Evolutionary conservation across 1,139 yeast species (phyloP), one percentile per base, ranked within the genome.

Genomic region (Debaryomyces nepalensis): DNA sequence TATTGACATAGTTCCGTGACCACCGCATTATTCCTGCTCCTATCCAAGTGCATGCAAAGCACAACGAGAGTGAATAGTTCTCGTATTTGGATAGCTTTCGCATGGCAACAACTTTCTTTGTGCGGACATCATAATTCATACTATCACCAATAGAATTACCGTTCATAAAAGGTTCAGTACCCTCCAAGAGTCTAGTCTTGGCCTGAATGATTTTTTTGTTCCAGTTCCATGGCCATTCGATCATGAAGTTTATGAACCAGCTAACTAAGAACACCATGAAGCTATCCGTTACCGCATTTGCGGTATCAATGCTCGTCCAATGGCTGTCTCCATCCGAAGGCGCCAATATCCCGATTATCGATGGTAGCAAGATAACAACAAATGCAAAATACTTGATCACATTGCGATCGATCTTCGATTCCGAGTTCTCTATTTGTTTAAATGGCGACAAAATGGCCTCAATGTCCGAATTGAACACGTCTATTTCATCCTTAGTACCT

Each of bases 141-240:
- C 15, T 12, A 4, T 38, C 37, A n/a, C 33, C 33, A 33, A 11
- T 26, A 19, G 40, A 35, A 7, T 32, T 35, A n/a, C 20, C 29
- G 23, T 42, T 22, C 3, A 45, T 46, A n/a, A 55, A 31, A 3
- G 42, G 20, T 8, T 26, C 32, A 5, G 59, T 51, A 29, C 55
- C 55, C 26, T 53, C 44, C 5, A 61, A 43, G 26, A 63, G 34
- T 26, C 45, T 51, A 1, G 36, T 35, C 39, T 60, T 64, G 5
- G 61, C 46, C 4, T 47, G 49, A 33, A 52, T 52, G 12, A 68
- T 49, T 29, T 58, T 59, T n/a, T 52, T 44, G 11, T 60, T 45
- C 73, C 73, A 66, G 10, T 50, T 49, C 66, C 69, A 67, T 1
- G 73, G 73, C 73, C 72, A 67, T 36, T 67, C 71, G 20, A 60